phyloP scores from a whole-genome alignment of 139 green algal species.

The Diplosphaera chodatii region DNA sequence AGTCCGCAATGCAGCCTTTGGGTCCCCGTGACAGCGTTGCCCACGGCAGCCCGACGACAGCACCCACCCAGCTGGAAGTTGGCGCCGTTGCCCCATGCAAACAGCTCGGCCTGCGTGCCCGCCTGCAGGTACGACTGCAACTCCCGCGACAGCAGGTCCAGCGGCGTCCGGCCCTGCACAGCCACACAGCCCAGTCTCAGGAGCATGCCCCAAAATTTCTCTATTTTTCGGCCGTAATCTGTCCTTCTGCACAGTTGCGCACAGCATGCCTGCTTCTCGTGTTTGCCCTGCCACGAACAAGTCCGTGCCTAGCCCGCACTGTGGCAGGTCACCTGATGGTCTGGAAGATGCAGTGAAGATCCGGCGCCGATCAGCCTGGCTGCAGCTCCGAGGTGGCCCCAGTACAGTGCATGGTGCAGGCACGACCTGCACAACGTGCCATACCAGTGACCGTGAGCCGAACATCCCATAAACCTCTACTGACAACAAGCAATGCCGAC shows the following conservation, averaged over 20 bases:
- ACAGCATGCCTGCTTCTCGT: too few species aligned
- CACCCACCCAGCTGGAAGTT: slow-evolving; percentile 84
- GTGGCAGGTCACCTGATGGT: slow-evolving; percentile 44
- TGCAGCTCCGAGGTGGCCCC: slow-evolving; percentile 64
- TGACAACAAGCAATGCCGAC: too few species aligned
- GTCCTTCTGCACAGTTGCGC: too few species aligned
- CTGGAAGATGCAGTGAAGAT: slow-evolving; percentile 33
- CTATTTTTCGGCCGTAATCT: too few species aligned
- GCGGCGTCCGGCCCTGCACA: slow-evolving; percentile 60
- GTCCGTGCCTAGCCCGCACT: too few species aligned
- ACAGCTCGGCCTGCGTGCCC: slow-evolving; percentile 41
- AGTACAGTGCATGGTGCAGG: slow-evolving; percentile 85
- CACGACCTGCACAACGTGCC: slow-evolving; percentile 37
- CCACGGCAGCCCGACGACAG: too few species aligned
- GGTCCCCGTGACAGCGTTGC: too few species aligned
- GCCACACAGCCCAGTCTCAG: too few species aligned
- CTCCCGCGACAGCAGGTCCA: slow-evolving; percentile 75
- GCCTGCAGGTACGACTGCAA: slow-evolving; percentile 33
- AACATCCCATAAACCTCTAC: too few species aligned
- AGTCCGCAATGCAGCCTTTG: too few species aligned
- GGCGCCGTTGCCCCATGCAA: slow-evolving; percentile 79
- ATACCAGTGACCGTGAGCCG: not conserved
- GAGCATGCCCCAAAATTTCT: not conserved
- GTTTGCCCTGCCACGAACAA: too few species aligned
- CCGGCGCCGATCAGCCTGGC: slow-evolving; percentile 56